Percentiles rank a stretch among this genome's conserved stretches.
Conservation (phyloP, 2,329 filamentous ascomycete species). For the Penicillium griseofulvum region DNA sequence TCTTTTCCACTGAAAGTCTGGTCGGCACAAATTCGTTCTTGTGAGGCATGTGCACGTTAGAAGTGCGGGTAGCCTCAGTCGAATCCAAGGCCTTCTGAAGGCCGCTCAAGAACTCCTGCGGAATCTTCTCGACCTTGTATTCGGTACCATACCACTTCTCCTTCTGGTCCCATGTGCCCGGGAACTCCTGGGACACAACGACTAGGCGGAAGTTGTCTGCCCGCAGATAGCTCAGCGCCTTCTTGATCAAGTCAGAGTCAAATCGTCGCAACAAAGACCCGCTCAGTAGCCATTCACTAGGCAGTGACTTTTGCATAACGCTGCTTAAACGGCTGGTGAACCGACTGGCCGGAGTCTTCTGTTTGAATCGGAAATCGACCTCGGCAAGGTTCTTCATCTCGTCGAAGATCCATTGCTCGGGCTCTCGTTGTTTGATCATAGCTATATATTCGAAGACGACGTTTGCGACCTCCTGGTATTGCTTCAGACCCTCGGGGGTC, state of each 20-base stretch:
- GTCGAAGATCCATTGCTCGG: constrained; percentile 89
- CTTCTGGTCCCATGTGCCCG: constrained; percentile 79
- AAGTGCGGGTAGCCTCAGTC: constrained; percentile 58
- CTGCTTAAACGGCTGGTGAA: constrained; percentile 84
- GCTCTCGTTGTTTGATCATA: constrained; percentile 73
- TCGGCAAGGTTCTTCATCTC: constrained; percentile 89
- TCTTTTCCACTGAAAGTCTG: constrained; percentile 91
- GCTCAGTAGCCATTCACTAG: constrained; percentile 83
- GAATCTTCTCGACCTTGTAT: constrained; percentile 78
- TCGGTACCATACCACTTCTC: constrained; percentile 99
- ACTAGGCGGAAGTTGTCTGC: constrained; percentile 88
- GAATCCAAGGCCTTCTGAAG: constrained; percentile 64
- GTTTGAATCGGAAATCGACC: constrained; percentile 90
- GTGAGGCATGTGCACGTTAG: constrained; percentile 79
- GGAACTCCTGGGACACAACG: constrained; percentile 77
- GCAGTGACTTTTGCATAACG: constrained; percentile 87
- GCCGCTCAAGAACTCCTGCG: constrained; percentile 69
- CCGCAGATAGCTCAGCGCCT: constrained; percentile 69
- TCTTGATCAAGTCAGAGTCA: constrained; percentile 70
- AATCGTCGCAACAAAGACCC: constrained; percentile 77
- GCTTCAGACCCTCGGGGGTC: constrained; percentile 78
- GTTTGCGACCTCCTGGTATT: constrained; percentile 79
- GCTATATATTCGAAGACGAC: constrained; percentile 89
- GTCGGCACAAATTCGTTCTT: constrained; percentile 95
- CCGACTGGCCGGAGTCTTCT: constrained; percentile 84